Conservation (phyloP, 352 stramenopile genomes). For the Phytopythium mirpurense region DNA sequence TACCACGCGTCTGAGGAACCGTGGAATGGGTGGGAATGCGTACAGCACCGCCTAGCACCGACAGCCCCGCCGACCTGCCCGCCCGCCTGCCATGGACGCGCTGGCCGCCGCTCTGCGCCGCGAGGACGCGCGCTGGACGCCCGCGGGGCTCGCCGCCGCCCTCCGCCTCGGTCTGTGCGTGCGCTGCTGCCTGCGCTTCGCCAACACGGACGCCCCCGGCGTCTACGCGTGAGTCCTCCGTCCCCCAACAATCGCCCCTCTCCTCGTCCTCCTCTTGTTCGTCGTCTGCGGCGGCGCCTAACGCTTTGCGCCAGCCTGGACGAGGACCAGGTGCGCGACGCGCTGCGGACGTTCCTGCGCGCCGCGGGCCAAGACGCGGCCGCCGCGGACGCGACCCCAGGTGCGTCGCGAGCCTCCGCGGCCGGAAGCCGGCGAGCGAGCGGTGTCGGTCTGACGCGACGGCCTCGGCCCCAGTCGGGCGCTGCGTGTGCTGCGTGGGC, state of each 20-base stretch:
- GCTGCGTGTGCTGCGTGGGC: conserved; percentile 65
- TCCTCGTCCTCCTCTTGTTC: conserved; percentile 12
- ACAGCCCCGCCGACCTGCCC: too few relatives aligned
- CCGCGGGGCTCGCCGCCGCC: conserved; percentile 22
- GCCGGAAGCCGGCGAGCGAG: too few relatives aligned
- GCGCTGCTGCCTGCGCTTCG: conserved; percentile 68
- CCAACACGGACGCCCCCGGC: conserved; percentile 28
- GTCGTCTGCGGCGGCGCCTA: too few relatives aligned
- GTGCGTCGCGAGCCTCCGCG: neutral
- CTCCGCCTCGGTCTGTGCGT: conserved; percentile 36
- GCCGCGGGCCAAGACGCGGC: neutral
- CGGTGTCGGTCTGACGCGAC: too few relatives aligned
- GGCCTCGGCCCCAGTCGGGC: neutral
- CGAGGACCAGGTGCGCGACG: conserved; percentile 23
- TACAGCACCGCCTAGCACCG: too few relatives aligned
- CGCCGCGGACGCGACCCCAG: neutral
- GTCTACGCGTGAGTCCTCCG: conserved; percentile 47
- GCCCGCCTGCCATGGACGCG: neutral
- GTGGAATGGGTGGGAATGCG: too few relatives aligned
- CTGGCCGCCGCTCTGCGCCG: conserved; percentile 2
- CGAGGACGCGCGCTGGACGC: neutral
- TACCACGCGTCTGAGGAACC: too few relatives aligned
- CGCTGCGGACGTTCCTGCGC: conserved; percentile 7
- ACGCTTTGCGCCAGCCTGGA: conserved; percentile 16
- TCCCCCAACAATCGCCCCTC: neutral